phyloP scores from a whole-genome alignment of 257 asterid genomes.

The Cynanchum wilfordii region DNA sequence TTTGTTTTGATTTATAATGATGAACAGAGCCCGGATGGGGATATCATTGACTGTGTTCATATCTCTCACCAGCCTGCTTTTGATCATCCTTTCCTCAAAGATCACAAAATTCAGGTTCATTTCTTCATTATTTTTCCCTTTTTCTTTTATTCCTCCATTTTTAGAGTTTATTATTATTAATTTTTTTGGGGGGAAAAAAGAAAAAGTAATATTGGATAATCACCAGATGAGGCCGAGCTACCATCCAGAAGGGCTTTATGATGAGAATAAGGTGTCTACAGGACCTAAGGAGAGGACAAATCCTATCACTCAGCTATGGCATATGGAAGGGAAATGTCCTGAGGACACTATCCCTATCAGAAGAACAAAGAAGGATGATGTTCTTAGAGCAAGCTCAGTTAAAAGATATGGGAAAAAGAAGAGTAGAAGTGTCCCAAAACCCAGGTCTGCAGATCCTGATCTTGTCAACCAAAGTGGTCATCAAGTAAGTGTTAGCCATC shows the following conservation, averaged over 20 bases:
- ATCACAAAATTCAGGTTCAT: slow-evolving; percentile 19
- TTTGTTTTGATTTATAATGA: not conserved
- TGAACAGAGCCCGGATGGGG: slow-evolving; percentile 24
- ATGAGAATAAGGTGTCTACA: slow-evolving; percentile 10
- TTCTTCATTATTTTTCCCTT: not conserved
- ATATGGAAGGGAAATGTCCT: slow-evolving; percentile 21
- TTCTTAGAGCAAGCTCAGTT: slow-evolving; percentile 27
- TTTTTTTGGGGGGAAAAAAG: too few relatives aligned
- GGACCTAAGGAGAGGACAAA: slow-evolving; percentile 6
- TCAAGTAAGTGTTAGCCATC: slow-evolving; percentile 1
- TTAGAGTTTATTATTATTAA: not conserved
- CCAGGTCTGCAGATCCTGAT: slow-evolving; percentile 20
- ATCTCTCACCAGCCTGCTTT: slow-evolving; percentile 22
- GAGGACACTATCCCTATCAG: slow-evolving; percentile 20
- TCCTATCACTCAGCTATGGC: slow-evolving; percentile 20
- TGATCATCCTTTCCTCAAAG: slow-evolving; percentile 24
- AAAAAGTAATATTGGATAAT: not conserved
- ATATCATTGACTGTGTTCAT: slow-evolving; percentile 22
- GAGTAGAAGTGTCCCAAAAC: slow-evolving; percentile 15
- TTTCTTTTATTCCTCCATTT: not conserved
- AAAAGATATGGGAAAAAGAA: slow-evolving; percentile 27
- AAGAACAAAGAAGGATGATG: slow-evolving; percentile 23
- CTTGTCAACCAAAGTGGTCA: slow-evolving; percentile 16
- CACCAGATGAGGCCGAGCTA: slow-evolving; percentile 24
- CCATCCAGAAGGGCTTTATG: slow-evolving; percentile 23